These are phyloP conservation scores for Citrullus mucosospermus DNA, from an alignment of 306 rosid genomes.

Conservation along the genomic window DNA sequence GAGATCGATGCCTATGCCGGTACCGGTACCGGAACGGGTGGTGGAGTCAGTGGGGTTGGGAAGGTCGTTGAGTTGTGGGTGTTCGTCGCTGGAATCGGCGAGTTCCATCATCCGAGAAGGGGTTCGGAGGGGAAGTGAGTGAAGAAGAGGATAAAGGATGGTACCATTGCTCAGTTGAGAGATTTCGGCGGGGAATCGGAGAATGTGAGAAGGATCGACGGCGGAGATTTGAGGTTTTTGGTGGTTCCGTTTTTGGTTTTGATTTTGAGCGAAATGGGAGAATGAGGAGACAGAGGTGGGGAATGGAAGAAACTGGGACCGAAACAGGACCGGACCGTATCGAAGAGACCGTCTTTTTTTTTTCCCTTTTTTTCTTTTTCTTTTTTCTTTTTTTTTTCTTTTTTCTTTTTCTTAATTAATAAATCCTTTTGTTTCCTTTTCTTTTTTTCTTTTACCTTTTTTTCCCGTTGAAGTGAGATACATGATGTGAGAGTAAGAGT, in stretches of 20 bases:
- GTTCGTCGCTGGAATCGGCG: constrained; percentile 44
- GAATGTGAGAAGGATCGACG: constrained; percentile 34
- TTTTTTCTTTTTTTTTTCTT: background rate
- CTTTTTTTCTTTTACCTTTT: background rate
- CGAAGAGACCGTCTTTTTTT: constrained; percentile 15
- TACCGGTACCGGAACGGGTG: constrained; percentile 23
- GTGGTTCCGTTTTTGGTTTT: background rate
- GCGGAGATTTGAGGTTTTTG: constrained; percentile 32
- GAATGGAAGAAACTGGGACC: constrained; percentile 33
- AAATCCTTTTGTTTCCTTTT: background rate
- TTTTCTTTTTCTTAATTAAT: background rate
- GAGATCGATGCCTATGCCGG: constrained; percentile 75
- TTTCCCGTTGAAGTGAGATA: background rate
- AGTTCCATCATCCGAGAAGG: constrained; percentile 75
- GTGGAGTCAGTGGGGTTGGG: constrained; percentile 26
- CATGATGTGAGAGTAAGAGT: background rate
- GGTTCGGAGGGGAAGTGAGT: constrained; percentile 21
- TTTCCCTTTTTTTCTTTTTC: background rate
- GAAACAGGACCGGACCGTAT: constrained; percentile 32
- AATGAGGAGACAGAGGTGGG: constrained; percentile 13
- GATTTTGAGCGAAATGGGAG: constrained; percentile 14
- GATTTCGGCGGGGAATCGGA: constrained; percentile 11
- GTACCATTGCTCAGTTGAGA: constrained; percentile 44
- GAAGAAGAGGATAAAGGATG: constrained; percentile 25
- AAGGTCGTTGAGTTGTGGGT: constrained; percentile 24